Percentiles rank a stretch among this genome's conserved stretches.
phyloP scores from a whole-genome alignment of 2,329 filamentous ascomycete genomes.

The Niveomyces coronatus region DNA sequence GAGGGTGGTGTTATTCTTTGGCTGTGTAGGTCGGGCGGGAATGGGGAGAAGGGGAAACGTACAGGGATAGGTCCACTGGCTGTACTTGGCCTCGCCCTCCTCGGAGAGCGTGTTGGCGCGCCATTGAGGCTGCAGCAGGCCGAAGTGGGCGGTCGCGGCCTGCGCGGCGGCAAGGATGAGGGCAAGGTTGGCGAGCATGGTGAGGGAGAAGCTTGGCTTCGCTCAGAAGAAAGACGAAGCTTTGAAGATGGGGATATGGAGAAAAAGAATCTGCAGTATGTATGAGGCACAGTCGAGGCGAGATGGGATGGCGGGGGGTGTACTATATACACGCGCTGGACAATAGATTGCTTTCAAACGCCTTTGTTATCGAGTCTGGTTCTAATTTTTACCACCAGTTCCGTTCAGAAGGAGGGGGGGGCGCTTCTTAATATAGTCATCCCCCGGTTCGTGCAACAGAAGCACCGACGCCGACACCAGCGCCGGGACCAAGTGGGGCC shows the following conservation, averaged over 20 bases:
- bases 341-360: too few relatives aligned
- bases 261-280: too few relatives aligned
- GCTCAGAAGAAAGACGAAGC: neutral
- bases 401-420: too few relatives aligned
- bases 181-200: neutral
- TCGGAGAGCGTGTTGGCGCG: slow-evolving; percentile 35
- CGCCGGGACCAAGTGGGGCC: too few relatives aligned
- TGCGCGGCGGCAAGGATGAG: slow-evolving; percentile 25
- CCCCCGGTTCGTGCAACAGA: too few relatives aligned
- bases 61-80: slow-evolving; percentile 44
- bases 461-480: too few relatives aligned
- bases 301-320: neutral
- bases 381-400: too few relatives aligned
- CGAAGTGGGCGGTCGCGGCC: slow-evolving; percentile 37
- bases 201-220: neutral
- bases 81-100: slow-evolving; percentile 29
- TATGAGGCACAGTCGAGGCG: neutral
- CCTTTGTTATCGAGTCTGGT: too few relatives aligned
- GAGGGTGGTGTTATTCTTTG: too few relatives aligned
- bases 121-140: slow-evolving; percentile 37
- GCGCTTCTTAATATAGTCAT: too few relatives aligned
- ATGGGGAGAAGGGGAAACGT: slow-evolving; percentile 14
- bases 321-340: slow-evolving; percentile 6
- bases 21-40: too few relatives aligned
- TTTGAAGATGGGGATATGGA: neutral